Base-by-base conservation (phyloP, 192 early-diverging fungal genomes). In the Umbelopsis vinacea region DNA sequence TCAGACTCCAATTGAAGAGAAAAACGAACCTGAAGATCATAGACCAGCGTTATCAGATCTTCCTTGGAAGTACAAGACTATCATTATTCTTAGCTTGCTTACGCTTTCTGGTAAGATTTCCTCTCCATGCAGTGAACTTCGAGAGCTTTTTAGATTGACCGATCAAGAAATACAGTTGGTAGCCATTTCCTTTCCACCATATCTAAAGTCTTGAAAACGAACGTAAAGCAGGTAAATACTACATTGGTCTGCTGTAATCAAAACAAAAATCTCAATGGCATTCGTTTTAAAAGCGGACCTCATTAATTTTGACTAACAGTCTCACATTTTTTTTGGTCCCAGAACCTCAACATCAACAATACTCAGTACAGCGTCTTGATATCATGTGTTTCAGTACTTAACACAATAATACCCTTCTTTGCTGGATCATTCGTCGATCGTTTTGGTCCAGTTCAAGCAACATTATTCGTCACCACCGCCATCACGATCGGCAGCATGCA, bases 361-460 rank as follows among this genome's bases (percentile, higher is more conserved):
- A 79, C 88, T 5, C 84, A 86, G 52, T 91, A 90, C 71, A 84
- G 89, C 38, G 83, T 88, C 23, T 71, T 91, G n/a, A 81, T 87
- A 69, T 89, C 89, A 55, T 79, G 89, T 21, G 85, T 86, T 3
- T 86, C 86, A 4, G 74, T 88, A 15, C 83, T 89, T 11, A 87
- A 89, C 77, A 91, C 86, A 7, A 54, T 87, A 29, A 54, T 91
- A 68, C 85, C 83, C 5, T 73, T 88, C 19, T 76, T 89, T 5
- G 87, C 82, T 0, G 88, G 88, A 3, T 72, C 85, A 6, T 74
- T 87, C 21, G 84, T 91, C 48, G 89, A 91, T 63, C 55, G 78
- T 19, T 84, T 89, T 71, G 89, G 89, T 33, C 83, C 87, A 15
- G 80, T 82, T 26, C 73, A 78, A 37, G 87, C 81, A 17, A 84